Evolutionary conservation across 805 yeast species (phyloP).

Genomic region (Wickerhamiella alocasiicola): DNA sequence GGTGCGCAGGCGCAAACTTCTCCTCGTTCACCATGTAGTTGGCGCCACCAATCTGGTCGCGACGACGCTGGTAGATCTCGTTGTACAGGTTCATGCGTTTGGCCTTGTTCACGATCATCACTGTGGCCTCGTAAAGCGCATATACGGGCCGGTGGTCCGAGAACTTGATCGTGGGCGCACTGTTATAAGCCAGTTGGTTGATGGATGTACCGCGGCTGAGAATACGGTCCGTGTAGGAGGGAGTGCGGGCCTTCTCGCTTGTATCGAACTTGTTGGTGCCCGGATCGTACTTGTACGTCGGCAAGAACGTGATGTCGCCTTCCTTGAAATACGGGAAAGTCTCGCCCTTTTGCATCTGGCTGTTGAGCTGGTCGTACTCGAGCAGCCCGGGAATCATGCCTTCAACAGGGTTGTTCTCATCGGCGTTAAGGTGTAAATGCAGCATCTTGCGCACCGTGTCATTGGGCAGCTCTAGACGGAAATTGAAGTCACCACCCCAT

Average conservation of each 20-base stretch:
- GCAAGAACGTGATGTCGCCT: conserved; percentile 61
- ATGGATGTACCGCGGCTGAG: conserved; percentile 48
- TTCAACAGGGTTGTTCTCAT: conserved; percentile 20
- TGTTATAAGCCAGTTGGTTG: conserved; percentile 54
- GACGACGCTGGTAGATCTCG: conserved; percentile 48
- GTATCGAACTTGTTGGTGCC: conserved; percentile 73
- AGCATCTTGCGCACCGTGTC: conserved; percentile 58
- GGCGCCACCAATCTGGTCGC: conserved; percentile 30
- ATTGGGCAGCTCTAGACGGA: conserved; percentile 56
- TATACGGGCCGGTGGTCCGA: conserved; percentile 94
- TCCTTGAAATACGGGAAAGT: conserved; percentile 71
- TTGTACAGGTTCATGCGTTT: conserved; percentile 42
- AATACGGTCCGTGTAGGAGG: conserved; percentile 94
- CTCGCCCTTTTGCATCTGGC: conserved; percentile 57
- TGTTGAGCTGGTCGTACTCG: conserved; percentile 64
- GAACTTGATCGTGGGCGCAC: conserved; percentile 43
- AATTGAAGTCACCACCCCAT: conserved; percentile 95
- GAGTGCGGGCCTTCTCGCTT: conserved; percentile 83
- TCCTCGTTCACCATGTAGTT: conserved; percentile 22
- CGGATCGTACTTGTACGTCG: conserved; percentile 87
- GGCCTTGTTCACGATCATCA: conserved; percentile 55
- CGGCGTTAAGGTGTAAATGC: conserved; percentile 27
- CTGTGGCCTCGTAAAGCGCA: conserved; percentile 57
- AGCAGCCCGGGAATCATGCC: conserved; percentile 31
- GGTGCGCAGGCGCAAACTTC: conserved; percentile 19